Conservation (phyloP, 2,329 filamentous ascomycete genomes). For the Colletotrichum tamarilloi region DNA sequence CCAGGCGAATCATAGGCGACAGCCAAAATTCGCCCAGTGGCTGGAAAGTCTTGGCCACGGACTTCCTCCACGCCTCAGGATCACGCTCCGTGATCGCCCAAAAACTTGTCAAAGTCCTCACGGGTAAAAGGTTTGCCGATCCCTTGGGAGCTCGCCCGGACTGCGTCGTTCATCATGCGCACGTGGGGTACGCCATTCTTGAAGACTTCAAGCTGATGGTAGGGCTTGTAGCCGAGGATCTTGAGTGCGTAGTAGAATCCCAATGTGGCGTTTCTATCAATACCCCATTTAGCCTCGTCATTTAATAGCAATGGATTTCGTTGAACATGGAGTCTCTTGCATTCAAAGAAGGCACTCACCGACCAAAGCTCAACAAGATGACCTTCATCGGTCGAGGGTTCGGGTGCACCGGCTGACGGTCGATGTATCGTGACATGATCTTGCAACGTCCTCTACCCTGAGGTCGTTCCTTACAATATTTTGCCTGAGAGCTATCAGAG, state of each 20-base stretch:
- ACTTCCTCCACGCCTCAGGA: conserved; percentile 45
- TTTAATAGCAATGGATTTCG: neutral
- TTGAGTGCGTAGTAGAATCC: conserved; percentile 48
- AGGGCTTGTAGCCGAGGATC: conserved; percentile 48
- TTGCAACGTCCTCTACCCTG: no score
- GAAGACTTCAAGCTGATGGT: conserved; percentile 48
- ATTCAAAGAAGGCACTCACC: conserved; percentile 39
- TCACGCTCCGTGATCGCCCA: conserved; percentile 47
- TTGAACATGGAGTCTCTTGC: no score
- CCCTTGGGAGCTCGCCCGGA: conserved; percentile 43
- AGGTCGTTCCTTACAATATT: no score
- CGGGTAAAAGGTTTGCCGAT: conserved; percentile 45
- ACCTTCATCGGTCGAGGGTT: conserved; percentile 46
- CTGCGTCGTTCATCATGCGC: conserved; percentile 44
- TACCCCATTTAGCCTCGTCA: no score
- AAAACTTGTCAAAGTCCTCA: conserved; percentile 53
- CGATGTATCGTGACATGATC: conserved; percentile 49
- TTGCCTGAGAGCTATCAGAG: neutral
- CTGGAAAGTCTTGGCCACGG: conserved; percentile 41
- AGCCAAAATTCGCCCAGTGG: conserved; percentile 21
- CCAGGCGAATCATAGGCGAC: neutral
- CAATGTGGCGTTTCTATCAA: conserved; percentile 46
- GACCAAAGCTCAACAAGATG: conserved; percentile 50
- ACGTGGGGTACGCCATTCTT: conserved; percentile 38
- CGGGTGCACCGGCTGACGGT: conserved; percentile 45